Base-by-base conservation (phyloP, 352 stramenopile species). In the Globisporangium acanthophoron region DNA sequence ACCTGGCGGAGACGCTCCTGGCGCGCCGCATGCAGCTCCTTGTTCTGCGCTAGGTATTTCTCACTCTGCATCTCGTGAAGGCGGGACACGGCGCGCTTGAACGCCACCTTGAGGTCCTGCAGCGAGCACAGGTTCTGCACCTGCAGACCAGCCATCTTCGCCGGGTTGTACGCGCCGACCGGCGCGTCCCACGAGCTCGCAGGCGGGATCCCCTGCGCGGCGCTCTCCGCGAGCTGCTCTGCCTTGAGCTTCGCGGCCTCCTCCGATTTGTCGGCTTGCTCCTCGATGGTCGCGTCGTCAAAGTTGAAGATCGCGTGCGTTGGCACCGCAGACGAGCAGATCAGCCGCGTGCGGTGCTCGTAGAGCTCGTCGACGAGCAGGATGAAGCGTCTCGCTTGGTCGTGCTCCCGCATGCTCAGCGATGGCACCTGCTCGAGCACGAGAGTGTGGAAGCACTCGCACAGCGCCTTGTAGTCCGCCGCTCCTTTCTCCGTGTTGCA, bases 311-410 rank as follows among this genome's bases (percentile, higher is more conserved):
- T 79, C 18, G 74, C 49, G 33, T 67, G 59, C 9, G 74, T 63
- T 0, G 69, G 47, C 24, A 62, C 79, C 45, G 70, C 69, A 5
- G 80, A 76, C 1, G 83, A 87, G 56, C 78, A 71, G 0, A 94
- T 54, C 12, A 94, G 62, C 1, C 73, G 61, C 13, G 79, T 85
- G 39, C 70, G 73, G 46, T 88, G 85, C 68, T 99, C 96, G 60
- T 99, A 99, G 50, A 99, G 67, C 71, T 98, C 94, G 67, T 99
- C 97, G 48, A 99, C 80, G 1, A 99, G 76, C 48, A 97, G 87
- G 67, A 99, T 98, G 72, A 99, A 98, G 45, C 97, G 85, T 33
- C 96, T 76, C n/a, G 92, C 86, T 65, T 89, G 75, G 67, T 98
- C 90, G 58, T 98, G 92, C 43, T 92, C 69, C 15, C 81, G 69